Conservation (phyloP, 2,329 filamentous ascomycete genomes). For the Polytolypa hystricis region DNA sequence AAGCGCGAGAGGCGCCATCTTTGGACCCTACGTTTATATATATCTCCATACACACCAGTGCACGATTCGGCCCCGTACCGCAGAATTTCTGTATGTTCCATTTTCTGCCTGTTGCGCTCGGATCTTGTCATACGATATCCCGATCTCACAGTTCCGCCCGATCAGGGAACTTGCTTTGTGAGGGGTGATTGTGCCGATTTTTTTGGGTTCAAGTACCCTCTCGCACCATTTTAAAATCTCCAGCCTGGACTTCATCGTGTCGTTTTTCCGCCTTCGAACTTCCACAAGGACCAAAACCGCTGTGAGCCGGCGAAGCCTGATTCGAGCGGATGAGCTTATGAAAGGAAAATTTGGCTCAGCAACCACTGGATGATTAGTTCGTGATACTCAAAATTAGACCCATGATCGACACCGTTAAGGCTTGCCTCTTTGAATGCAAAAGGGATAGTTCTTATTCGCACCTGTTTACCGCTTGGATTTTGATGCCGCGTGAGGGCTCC, state of each 20-base stretch:
- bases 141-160: no score
- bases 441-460: slow-evolving; percentile 1
- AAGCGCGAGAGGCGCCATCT: slow-evolving; percentile 2
- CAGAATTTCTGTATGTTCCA: slow-evolving; percentile 2
- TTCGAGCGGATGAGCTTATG: neutral
- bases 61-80: neutral
- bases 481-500: slow-evolving; percentile 3
- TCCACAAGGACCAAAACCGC: no score
- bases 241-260: slow-evolving; percentile 3
- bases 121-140: slow-evolving; percentile 5
- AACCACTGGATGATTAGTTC: no score
- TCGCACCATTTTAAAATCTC: slow-evolving; percentile 1
- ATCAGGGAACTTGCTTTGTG: slow-evolving; percentile 2
- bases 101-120: slow-evolving; percentile 1
- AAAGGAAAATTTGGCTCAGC: slow-evolving; percentile 5
- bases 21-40: no score
- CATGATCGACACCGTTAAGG: slow-evolving; percentile 4
- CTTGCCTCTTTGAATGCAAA: neutral
- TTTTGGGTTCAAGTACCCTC: no score
- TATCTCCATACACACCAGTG: neutral
- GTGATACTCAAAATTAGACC: slow-evolving; percentile 2
- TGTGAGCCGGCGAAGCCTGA: no score
- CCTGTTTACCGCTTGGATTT: neutral
- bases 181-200: neutral
- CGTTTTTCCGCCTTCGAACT: no score